A percentile compares a stretch with the other conserved stretches of the same genome.
phyloP scores from a whole-genome alignment of 2,329 filamentous ascomycete species.

The Fusarium scirpi region DNA sequence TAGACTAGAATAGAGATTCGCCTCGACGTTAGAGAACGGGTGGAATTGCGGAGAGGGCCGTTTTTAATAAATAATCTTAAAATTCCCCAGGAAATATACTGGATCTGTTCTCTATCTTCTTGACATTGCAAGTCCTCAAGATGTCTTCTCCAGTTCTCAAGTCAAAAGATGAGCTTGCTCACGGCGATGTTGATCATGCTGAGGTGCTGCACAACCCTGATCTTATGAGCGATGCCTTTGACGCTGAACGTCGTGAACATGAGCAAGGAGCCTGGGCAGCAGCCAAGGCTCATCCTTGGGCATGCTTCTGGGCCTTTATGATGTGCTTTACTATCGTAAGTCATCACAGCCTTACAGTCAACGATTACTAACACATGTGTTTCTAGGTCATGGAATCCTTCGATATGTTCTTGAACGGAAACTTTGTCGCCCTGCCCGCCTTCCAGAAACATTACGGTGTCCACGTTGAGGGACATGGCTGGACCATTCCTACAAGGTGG shows the following conservation, averaged over 20 bases:
- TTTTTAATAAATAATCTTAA: conserved; percentile 18
- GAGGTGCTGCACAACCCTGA: conserved; percentile 32
- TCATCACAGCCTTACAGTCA: neutral
- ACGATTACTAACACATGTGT: conserved; percentile 6
- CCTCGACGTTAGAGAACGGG: conserved; percentile 6
- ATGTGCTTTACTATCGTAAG: conserved; percentile 64
- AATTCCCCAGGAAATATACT: neutral
- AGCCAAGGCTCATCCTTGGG: conserved; percentile 57
- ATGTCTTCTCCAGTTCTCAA: conserved; percentile 15
- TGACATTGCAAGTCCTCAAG: neutral
- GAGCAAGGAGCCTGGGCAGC: conserved; percentile 55
- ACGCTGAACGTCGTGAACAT: conserved; percentile 57
- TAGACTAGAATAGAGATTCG: neutral
- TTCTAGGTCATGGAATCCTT: conserved; percentile 63
- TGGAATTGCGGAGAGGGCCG: conserved; percentile 1
- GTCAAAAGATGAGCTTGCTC: conserved; percentile 15
- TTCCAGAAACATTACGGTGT: conserved; percentile 57
- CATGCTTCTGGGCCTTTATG: conserved; percentile 60
- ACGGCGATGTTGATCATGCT: conserved; percentile 27
- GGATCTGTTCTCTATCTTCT: neutral
- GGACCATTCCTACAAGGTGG: conserved; percentile 56
- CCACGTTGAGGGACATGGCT: conserved; percentile 23
- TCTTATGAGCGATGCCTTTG: conserved; percentile 41
- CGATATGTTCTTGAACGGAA: conserved; percentile 61
- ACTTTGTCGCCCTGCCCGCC: conserved; percentile 57